phyloP scores from a whole-genome alignment of 2,329 filamentous ascomycete species.

The Coniochaeta ligniaria region DNA sequence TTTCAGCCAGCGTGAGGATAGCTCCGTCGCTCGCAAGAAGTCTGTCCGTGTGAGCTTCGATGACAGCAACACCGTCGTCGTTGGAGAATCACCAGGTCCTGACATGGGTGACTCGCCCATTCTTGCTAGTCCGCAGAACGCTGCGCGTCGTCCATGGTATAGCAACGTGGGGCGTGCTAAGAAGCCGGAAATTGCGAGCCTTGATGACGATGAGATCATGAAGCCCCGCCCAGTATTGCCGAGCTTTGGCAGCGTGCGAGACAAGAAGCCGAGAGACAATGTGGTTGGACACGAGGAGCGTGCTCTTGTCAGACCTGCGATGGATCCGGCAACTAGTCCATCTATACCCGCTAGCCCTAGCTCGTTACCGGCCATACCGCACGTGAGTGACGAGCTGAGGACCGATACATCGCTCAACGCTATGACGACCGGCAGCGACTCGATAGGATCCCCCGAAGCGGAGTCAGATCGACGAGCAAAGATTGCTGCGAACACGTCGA shows the following conservation, averaged over 20 bases:
- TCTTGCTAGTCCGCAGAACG: constrained; percentile 25
- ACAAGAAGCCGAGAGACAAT: constrained; percentile 46
- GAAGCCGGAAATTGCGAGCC: constrained; percentile 37
- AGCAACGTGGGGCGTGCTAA: constrained; percentile 38
- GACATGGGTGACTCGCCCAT: constrained; percentile 31
- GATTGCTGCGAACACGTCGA: constrained; percentile 48
- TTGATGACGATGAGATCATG: constrained; percentile 63
- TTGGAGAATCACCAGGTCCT: constrained; percentile 37
- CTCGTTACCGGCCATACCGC: constrained; percentile 12
- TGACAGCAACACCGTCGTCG: constrained; percentile 50
- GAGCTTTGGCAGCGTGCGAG: constrained; percentile 67
- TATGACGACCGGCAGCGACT: not conserved
- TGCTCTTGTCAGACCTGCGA: constrained; percentile 45
- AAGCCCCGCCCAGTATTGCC: constrained; percentile 67
- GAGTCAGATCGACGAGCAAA: constrained; percentile 44
- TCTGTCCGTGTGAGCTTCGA: constrained; percentile 73
- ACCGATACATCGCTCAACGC: not conserved
- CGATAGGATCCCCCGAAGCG: not conserved
- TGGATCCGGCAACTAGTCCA: constrained; percentile 4
- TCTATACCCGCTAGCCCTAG: constrained; percentile 14
- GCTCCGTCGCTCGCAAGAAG: constrained; percentile 46
- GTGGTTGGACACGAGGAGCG: constrained; percentile 50
- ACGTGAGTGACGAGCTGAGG: constrained; percentile 1
- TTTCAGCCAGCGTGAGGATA: constrained; percentile 26
- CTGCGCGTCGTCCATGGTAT: constrained; percentile 42